phyloP scores from a whole-genome alignment of 2,329 filamentous ascomycete genomes.

The Pseudopyricularia cyperi region DNA sequence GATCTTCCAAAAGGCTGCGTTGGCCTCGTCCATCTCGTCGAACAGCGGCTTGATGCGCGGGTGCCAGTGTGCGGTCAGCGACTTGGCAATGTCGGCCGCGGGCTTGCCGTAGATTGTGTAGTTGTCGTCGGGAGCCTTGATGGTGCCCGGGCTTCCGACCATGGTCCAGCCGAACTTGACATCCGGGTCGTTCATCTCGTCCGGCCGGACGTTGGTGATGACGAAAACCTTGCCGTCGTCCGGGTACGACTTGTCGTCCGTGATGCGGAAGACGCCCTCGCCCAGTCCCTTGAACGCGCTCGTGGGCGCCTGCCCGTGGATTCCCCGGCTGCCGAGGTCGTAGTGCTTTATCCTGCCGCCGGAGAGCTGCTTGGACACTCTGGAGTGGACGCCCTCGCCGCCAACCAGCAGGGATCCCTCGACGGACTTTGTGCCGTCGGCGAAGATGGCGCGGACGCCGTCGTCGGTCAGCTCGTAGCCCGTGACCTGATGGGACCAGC shows the following conservation, averaged over 20 bases:
- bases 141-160: slow-evolving; percentile 41
- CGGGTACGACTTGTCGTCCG: slow-evolving; percentile 27
- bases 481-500: slow-evolving; percentile 41
- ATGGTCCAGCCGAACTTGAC: slow-evolving; percentile 53
- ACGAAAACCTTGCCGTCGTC: slow-evolving; percentile 33
- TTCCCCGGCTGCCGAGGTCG: slow-evolving; percentile 49
- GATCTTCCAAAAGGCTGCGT: slow-evolving; percentile 55
- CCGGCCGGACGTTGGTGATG: slow-evolving; percentile 51
- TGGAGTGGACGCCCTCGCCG: slow-evolving; percentile 50
- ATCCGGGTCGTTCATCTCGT: slow-evolving; percentile 43
- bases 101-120: slow-evolving; percentile 41
- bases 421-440: slow-evolving; percentile 43
- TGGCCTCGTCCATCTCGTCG: slow-evolving; percentile 39
- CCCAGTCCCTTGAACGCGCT: slow-evolving; percentile 47
- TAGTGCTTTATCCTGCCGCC: slow-evolving; percentile 45
- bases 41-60: slow-evolving; percentile 41
- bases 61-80: slow-evolving; percentile 41
- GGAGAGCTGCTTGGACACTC: slow-evolving; percentile 45
- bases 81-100: slow-evolving; percentile 45
- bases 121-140: slow-evolving; percentile 45
- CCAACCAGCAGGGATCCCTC: slow-evolving; percentile 47
- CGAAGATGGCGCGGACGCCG: slow-evolving; percentile 44
- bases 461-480: slow-evolving; percentile 42
- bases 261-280: slow-evolving; percentile 47
- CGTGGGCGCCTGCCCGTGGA: slow-evolving; percentile 51